Percentiles rank a stretch among this genome's conserved stretches.
phyloP scores from a whole-genome alignment of 2,329 filamentous ascomycete species.

The Colletotrichum falcatum region DNA sequence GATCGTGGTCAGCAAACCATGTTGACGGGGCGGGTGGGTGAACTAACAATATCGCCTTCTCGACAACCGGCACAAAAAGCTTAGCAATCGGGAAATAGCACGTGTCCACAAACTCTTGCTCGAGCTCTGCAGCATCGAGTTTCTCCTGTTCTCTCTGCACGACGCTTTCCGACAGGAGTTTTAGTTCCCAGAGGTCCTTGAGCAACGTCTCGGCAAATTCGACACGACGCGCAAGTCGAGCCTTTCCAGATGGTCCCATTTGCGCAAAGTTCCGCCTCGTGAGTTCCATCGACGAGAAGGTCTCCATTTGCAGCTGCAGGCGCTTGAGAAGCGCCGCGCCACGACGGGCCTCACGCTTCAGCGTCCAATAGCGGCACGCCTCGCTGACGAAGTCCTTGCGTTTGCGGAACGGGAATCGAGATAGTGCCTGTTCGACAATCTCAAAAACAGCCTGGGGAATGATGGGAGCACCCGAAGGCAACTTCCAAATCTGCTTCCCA shows the following conservation, averaged over 20 bases:
- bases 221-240: slow-evolving; percentile 83
- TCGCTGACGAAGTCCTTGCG: slow-evolving; percentile 94
- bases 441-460: slow-evolving; percentile 91
- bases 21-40: neutral
- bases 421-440: slow-evolving; percentile 84
- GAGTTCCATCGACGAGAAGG: slow-evolving; percentile 97
- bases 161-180: slow-evolving; percentile 75
- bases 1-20: slow-evolving; percentile 53
- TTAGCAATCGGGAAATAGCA: slow-evolving; percentile 92
- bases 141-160: slow-evolving; percentile 83
- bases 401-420: slow-evolving; percentile 83
- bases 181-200: slow-evolving; percentile 82
- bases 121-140: slow-evolving; percentile 78
- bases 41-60: slow-evolving; percentile 84
- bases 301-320: slow-evolving; percentile 93
- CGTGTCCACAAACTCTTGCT: slow-evolving; percentile 84
- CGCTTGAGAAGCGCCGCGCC: slow-evolving; percentile 93
- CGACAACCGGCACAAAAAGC: slow-evolving; percentile 80
- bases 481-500: slow-evolving; percentile 83
- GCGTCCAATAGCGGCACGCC: slow-evolving; percentile 96
- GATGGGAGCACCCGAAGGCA: slow-evolving; percentile 94
- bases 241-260: slow-evolving; percentile 87
- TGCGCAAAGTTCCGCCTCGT: slow-evolving; percentile 95
- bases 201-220: slow-evolving; percentile 85
- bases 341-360: slow-evolving; percentile 92